A percentile compares a stretch with the other conserved stretches of the same genome.
phyloP scores from a whole-genome alignment of 768 basidiomycete species.

The Leccinum rimulosum region DNA sequence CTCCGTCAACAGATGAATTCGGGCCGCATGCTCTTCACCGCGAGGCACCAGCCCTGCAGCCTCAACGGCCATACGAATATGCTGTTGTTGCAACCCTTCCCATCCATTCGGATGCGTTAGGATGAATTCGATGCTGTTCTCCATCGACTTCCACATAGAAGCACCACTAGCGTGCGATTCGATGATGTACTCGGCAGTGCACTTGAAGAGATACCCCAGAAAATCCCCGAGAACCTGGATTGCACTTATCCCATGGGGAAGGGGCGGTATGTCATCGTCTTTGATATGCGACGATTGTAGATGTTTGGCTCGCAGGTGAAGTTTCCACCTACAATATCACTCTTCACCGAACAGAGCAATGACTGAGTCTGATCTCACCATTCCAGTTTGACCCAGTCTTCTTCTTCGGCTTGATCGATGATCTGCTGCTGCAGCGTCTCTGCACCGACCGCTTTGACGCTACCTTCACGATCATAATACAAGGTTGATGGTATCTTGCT shows the following conservation, averaged over 20 bases:
- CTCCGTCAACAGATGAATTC: constrained; percentile 27
- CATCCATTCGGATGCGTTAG: constrained; percentile 33
- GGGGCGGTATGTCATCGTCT: constrained; percentile 22
- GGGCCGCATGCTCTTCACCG: constrained; percentile 7
- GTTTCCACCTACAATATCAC: constrained; percentile 27
- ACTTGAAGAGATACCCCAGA: constrained; percentile 26
- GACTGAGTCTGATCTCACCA: constrained; percentile 26
- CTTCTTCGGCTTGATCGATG: constrained; percentile 38
- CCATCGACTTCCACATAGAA: constrained; percentile 24
- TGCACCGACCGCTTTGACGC: constrained; percentile 41
- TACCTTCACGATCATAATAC: constrained; percentile 44
- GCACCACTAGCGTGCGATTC: constrained; percentile 28
- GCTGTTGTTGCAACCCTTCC: constrained; percentile 30
- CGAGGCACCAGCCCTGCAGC: constrained; percentile 23
- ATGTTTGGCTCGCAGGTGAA: constrained; percentile 35
- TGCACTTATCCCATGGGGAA: constrained; percentile 21
- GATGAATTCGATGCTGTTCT: constrained; percentile 21
- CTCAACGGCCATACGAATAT: constrained; percentile 27
- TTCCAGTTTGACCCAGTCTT: constrained; percentile 37
- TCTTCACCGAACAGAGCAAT: background rate
- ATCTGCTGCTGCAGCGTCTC: constrained; percentile 37
- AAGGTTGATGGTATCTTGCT: constrained; percentile 49
- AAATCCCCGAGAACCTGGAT: constrained; percentile 27
- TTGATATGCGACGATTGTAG: constrained; percentile 22
- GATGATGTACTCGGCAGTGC: constrained; percentile 21